Percentiles rank a stretch among this genome's conserved stretches.
Conservation (phyloP, 495 filamentous ascomycete species). For the Oidiodendron maius region DNA sequence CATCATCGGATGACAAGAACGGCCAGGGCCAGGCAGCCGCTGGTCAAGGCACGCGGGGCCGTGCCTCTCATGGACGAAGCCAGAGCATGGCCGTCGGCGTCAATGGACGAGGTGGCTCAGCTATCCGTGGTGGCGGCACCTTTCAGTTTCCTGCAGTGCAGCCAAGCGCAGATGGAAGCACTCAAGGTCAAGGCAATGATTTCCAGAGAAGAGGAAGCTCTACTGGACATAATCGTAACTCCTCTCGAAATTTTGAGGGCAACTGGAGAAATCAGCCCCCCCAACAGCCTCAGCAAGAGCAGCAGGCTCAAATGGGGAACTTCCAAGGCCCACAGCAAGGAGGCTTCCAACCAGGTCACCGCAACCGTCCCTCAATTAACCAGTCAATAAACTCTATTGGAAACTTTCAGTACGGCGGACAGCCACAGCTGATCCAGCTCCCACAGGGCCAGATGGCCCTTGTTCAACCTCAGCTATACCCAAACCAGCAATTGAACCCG, state of each 20-base stretch:
- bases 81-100: slow-evolving; percentile 55
- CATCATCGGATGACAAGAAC: slow-evolving; percentile 38
- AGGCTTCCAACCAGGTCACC: slow-evolving; percentile 88
- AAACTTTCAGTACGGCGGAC: slow-evolving; percentile 83
- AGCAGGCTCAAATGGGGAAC: slow-evolving; percentile 46
- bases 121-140: slow-evolving; percentile 32
- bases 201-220: slow-evolving; percentile 63
- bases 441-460: slow-evolving; percentile 74
- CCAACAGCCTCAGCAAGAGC: slow-evolving; percentile 39
- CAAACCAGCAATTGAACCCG: slow-evolving; percentile 79
- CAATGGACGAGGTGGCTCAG: slow-evolving; percentile 37
- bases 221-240: slow-evolving; percentile 64
- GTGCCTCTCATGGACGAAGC: slow-evolving; percentile 51
- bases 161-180: slow-evolving; percentile 23
- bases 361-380: slow-evolving; percentile 74
- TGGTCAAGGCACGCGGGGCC: slow-evolving; percentile 27
- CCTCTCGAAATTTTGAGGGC: slow-evolving; percentile 90
- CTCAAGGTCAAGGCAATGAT: slow-evolving; percentile 36
- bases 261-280: slow-evolving; percentile 89
- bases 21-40: slow-evolving; percentile 29
- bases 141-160: slow-evolving; percentile 26
- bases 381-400: slow-evolving; percentile 76
- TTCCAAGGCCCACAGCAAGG: slow-evolving; percentile 57
- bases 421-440: slow-evolving; percentile 84
- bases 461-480: slow-evolving; percentile 67